Evolutionary conservation across 768 basidiomycete genomes (phyloP).

Genomic region (Tremella mesenterica): DNA sequence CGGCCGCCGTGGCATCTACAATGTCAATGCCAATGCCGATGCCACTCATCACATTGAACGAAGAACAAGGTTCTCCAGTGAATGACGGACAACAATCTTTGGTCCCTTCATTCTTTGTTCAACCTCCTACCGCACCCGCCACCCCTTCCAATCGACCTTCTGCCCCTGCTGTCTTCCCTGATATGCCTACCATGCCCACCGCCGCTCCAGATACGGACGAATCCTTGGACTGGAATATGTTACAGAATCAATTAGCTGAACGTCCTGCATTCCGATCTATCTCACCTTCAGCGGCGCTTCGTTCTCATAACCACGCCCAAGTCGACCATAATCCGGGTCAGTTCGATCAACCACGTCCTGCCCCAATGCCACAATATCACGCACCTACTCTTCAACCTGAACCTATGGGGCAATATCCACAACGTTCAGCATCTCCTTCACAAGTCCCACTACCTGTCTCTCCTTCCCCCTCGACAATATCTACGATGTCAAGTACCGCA

Average conservation of each 20-base stretch:
- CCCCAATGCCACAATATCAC: neutral
- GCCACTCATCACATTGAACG: constrained; percentile 8
- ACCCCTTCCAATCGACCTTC: constrained; percentile 16
- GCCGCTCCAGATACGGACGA: constrained; percentile 3
- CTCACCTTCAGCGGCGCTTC: constrained; percentile 30
- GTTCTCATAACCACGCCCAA: constrained; percentile 22
- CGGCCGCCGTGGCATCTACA: too few species aligned
- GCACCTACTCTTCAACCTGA: neutral
- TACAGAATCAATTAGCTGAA: constrained; percentile 22
- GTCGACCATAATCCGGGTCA: neutral
- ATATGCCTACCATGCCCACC: neutral
- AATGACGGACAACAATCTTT: neutral
- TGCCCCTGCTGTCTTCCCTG: constrained; percentile 18
- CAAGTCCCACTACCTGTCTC: constrained; percentile 4
- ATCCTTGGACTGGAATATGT: constrained; percentile 27
- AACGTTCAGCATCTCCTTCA: neutral
- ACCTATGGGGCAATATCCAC: constrained; percentile 1
- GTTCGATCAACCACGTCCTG: neutral
- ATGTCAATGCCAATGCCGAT: too few species aligned
- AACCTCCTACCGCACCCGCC: constrained; percentile 31
- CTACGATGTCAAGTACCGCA: too few species aligned
- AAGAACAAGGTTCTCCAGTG: neutral
- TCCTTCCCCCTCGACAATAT: neutral
- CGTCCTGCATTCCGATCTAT: constrained; percentile 39
- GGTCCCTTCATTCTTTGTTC: constrained; percentile 24